Conservation (phyloP, 805 yeast species). For the Hagleromyces aurorensis region DNA sequence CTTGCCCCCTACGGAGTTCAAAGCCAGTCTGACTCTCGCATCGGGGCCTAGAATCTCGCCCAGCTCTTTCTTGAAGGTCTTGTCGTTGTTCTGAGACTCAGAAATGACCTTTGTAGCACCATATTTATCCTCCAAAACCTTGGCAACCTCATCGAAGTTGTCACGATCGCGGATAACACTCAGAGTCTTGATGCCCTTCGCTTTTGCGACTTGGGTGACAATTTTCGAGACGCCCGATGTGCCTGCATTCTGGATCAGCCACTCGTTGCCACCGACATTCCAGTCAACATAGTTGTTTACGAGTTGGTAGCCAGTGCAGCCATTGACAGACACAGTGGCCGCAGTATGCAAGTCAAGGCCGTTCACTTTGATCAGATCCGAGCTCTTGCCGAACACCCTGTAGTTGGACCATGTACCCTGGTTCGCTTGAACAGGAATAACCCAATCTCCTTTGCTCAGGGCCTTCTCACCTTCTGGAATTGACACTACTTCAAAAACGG, state of each 20-base stretch:
- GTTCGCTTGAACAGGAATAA: constrained; percentile 65
- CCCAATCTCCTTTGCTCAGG: constrained; percentile 75
- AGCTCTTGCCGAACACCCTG: constrained; percentile 49
- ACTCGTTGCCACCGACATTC: constrained; percentile 41
- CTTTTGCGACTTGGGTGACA: constrained; percentile 79
- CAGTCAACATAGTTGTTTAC: constrained; percentile 51
- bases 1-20: constrained; percentile 92
- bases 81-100: constrained; percentile 71
- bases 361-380: constrained; percentile 47
- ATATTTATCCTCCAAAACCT: constrained; percentile 43
- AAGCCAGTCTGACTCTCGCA: constrained; percentile 59
- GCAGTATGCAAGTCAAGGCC: constrained; percentile 53
- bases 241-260: constrained; percentile 96
- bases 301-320: constrained; percentile 87
- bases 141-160: constrained; percentile 53
- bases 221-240: constrained; percentile 91
- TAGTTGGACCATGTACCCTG: constrained; percentile 90
- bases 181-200: constrained; percentile 73
- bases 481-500: constrained; percentile 75
- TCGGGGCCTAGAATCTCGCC: constrained; percentile 36
- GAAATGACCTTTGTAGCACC: constrained; percentile 89
- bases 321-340: constrained; percentile 88
- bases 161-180: constrained; percentile 84
- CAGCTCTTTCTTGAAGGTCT: constrained; percentile 50
- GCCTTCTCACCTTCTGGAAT: constrained; percentile 45